A percentile compares a stretch with the other conserved stretches of the same genome.
phyloP scores from a whole-genome alignment of 192 early-diverging fungal genomes.

The Anaeromyces robustus region DNA sequence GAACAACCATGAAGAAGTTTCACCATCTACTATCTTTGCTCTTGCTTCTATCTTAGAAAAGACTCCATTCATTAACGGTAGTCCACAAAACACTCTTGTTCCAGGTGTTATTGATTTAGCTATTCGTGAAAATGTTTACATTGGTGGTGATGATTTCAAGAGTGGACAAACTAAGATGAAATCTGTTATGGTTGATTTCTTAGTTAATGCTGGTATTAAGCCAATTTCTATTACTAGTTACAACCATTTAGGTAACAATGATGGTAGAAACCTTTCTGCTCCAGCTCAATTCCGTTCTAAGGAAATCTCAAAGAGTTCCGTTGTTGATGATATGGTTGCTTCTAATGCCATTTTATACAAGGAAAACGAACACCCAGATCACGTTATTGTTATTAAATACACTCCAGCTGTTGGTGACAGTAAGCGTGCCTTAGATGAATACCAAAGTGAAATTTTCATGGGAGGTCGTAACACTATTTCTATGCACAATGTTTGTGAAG shows the following conservation, averaged over 20 bases:
- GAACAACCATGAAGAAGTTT: constrained; percentile 73
- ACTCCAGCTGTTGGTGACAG: constrained; percentile 89
- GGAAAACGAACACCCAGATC: constrained; percentile 22
- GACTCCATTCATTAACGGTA: constrained; percentile 95
- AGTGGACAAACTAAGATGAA: constrained; percentile 99
- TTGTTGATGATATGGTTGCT: constrained; percentile 98
- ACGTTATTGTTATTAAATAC: constrained; percentile 97
- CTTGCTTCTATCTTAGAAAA: constrained; percentile 90
- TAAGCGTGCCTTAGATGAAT: constrained; percentile 97
- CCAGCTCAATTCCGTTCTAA: constrained; percentile 97
- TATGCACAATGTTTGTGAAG: constrained; percentile 97
- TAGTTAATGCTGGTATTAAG: constrained; percentile 98
- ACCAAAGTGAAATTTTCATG: constrained; percentile 98
- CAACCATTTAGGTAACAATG: constrained; percentile 91
- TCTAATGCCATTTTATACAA: constrained; percentile 85
- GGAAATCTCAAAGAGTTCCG: constrained; percentile 98
- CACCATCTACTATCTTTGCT: constrained; percentile 94
- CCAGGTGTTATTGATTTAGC: constrained; percentile 84
- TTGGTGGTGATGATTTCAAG: constrained; percentile 99
- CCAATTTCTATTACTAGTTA: constrained; percentile 58
- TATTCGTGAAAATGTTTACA: constrained; percentile 71
- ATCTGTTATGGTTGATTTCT: constrained; percentile 94
- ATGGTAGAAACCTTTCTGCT: constrained; percentile 93
- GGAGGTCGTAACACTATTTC: constrained; percentile 93
- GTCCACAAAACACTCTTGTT: constrained; percentile 99